phyloP scores from a whole-genome alignment of 208 protist genomes.

The Wallacemonas sp. region DNA sequence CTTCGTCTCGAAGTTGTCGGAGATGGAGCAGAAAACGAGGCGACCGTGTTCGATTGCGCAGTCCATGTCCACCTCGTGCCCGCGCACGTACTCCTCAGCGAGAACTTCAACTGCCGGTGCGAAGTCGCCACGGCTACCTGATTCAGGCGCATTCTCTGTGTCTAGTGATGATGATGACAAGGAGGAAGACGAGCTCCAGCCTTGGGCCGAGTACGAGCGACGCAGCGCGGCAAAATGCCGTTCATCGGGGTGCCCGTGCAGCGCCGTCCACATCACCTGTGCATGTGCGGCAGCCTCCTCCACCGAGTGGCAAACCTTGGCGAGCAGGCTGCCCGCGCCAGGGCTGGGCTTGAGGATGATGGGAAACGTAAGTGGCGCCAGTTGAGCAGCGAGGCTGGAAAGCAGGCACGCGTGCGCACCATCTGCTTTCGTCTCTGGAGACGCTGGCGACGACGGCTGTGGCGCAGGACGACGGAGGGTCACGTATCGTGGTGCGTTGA shows the following conservation, averaged over 20 bases:
- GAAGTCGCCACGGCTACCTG: too few species aligned
- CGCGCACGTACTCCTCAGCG: conserved; percentile 78
- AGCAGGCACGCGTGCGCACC: background rate
- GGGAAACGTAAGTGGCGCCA: conserved; percentile 36
- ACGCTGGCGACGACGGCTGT: too few species aligned
- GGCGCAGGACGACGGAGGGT: conserved; percentile 5
- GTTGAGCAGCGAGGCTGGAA: background rate
- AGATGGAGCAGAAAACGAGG: conserved; percentile 65
- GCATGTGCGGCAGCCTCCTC: conserved; percentile 54
- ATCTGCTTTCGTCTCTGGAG: background rate
- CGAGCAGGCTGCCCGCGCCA: conserved; percentile 68
- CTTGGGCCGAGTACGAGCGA: background rate
- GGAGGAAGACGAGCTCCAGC: background rate
- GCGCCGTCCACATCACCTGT: conserved; percentile 36
- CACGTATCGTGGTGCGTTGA: conserved; percentile 32
- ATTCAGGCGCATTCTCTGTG: too few species aligned
- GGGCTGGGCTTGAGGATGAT: conserved; percentile 79
- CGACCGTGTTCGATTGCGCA: conserved; percentile 63
- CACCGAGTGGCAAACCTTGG: conserved; percentile 33
- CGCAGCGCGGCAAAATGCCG: conserved; percentile 43
- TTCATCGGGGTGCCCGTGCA: conserved; percentile 45
- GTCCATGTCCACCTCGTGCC: conserved; percentile 84
- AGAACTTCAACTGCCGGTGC: conserved; percentile 56
- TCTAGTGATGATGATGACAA: background rate
- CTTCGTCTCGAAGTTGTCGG: conserved; percentile 67